Percentiles rank a stretch among this genome's conserved stretches.
These are phyloP conservation scores for Aspergillus kassunensis DNA, from an alignment of 495 filamentous ascomycete genomes.

Conservation along the genomic window DNA sequence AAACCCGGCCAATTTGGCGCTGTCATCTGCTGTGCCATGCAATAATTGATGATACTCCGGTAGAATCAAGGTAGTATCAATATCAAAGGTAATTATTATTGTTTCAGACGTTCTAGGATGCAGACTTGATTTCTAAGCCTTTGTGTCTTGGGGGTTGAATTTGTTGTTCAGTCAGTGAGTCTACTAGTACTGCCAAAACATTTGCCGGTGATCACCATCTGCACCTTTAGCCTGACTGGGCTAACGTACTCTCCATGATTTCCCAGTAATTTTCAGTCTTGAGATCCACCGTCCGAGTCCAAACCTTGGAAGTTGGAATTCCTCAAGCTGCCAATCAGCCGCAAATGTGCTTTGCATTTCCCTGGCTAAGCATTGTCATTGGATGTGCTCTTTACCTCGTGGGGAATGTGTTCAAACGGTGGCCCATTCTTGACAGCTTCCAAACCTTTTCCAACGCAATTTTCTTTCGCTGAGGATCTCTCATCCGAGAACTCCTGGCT, in stretches of 20 bases:
- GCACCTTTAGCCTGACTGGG: neutral
- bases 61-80: conserved; percentile 9
- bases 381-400: conserved; percentile 12
- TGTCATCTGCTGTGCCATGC: neutral
- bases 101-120: neutral
- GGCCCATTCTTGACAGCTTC: conserved; percentile 27
- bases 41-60: conserved; percentile 2
- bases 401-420: conserved; percentile 18
- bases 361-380: conserved; percentile 5
- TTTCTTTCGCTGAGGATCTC: conserved; percentile 21
- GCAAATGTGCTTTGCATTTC: neutral
- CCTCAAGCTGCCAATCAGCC: neutral
- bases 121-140: neutral
- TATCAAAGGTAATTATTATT: conserved; percentile 1
- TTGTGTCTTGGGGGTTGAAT: too few species aligned
- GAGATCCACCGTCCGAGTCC: neutral
- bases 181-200: conserved; percentile 1
- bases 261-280: too few species aligned
- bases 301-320: neutral
- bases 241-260: neutral
- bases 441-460: conserved; percentile 18
- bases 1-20: conserved; percentile 9
- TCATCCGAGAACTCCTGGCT: conserved; percentile 19
- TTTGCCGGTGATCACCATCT: conserved; percentile 6
- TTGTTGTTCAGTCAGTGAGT: neutral